Evolutionary conservation across 768 basidiomycete genomes (phyloP).

Genomic region (Termitomyces sp.): DNA sequence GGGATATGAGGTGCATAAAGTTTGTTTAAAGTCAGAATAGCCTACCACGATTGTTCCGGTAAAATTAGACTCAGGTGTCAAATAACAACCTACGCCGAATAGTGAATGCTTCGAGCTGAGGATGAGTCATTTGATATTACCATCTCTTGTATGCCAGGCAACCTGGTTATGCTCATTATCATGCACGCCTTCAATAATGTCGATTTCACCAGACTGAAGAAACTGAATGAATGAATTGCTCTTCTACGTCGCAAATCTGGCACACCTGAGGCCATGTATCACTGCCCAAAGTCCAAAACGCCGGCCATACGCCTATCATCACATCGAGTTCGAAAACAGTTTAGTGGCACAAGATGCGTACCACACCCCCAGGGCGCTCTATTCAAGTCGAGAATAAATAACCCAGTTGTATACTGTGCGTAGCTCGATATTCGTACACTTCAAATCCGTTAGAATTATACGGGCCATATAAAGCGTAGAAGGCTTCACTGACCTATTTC

Average conservation of each 20-base stretch:
- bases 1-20: neutral
- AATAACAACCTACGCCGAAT: slow-evolving; percentile 45
- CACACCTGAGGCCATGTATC: slow-evolving; percentile 64
- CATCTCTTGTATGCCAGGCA: slow-evolving; percentile 71
- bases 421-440: slow-evolving; percentile 74
- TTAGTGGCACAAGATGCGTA: slow-evolving; percentile 24
- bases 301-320: slow-evolving; percentile 71
- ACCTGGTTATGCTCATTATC: slow-evolving; percentile 84
- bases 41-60: slow-evolving; percentile 63
- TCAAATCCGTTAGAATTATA: neutral
- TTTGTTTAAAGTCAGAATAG: slow-evolving; percentile 5
- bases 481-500: slow-evolving; percentile 49
- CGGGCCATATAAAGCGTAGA: neutral
- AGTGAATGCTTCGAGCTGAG: neutral
- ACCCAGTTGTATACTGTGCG: slow-evolving; percentile 64
- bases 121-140: slow-evolving; percentile 24
- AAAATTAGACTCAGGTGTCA: slow-evolving; percentile 52
- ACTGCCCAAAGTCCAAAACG: slow-evolving; percentile 68
- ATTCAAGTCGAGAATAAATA: slow-evolving; percentile 82
- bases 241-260: neutral
- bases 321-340: neutral
- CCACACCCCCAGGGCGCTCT: slow-evolving; percentile 90
- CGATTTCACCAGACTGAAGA: slow-evolving; percentile 69
- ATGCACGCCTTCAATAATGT: slow-evolving; percentile 83
- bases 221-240: slow-evolving; percentile 8